Conservation (phyloP, 345 rosid species). For the Abelmoschus esculentus region DNA sequence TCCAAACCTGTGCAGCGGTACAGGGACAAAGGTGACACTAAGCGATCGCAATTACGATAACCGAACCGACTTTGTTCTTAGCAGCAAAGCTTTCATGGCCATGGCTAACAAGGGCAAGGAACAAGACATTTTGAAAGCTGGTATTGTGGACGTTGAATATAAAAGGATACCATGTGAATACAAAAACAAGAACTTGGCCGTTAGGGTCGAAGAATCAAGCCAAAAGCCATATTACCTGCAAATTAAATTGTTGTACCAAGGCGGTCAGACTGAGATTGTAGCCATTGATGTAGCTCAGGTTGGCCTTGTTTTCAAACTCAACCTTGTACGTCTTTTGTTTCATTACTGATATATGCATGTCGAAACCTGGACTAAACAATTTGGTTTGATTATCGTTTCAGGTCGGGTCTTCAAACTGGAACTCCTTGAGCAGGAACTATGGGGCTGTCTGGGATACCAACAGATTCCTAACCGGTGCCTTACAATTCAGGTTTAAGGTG, state of each 20-base stretch:
- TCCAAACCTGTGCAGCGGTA: slow-evolving; percentile 38
- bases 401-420: slow-evolving; percentile 56
- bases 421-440: slow-evolving; percentile 52
- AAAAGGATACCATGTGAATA: slow-evolving; percentile 79
- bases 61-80: slow-evolving; percentile 67
- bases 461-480: slow-evolving; percentile 57
- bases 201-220: slow-evolving; percentile 91
- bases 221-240: slow-evolving; percentile 61
- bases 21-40: slow-evolving; percentile 60
- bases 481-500: slow-evolving; percentile 67
- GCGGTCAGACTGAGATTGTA: slow-evolving; percentile 94
- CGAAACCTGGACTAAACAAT: no score
- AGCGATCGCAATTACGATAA: slow-evolving; percentile 64
- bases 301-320: neutral
- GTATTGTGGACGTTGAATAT: slow-evolving; percentile 59
- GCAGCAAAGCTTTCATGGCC: slow-evolving; percentile 71
- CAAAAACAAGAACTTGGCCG: slow-evolving; percentile 49
- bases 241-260: slow-evolving; percentile 64
- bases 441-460: slow-evolving; percentile 82
- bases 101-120: slow-evolving; percentile 61
- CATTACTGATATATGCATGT: neutral
- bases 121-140: slow-evolving; percentile 40
- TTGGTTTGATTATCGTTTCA: slow-evolving; percentile 3
- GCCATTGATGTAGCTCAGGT: slow-evolving; percentile 70
- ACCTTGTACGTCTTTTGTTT: no score